Evolutionary conservation across 2,329 filamentous ascomycete genomes (phyloP).

Genomic region (Amauroascus verrucosus): DNA sequence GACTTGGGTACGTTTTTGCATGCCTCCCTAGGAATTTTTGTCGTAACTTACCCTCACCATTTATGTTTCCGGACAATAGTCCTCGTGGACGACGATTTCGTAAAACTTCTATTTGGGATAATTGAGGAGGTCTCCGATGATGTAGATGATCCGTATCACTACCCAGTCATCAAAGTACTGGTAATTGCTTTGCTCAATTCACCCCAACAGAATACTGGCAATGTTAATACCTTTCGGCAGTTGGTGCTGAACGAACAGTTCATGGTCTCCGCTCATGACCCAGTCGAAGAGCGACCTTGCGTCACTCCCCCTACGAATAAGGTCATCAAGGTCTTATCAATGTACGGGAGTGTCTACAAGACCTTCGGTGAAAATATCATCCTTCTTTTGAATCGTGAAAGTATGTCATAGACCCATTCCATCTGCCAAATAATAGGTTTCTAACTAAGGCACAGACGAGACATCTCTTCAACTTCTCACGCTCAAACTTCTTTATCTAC

Average conservation of each 20-base stretch:
- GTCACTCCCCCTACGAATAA: conserved; percentile 66
- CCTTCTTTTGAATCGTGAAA: conserved; percentile 84
- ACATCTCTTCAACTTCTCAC: conserved; percentile 93
- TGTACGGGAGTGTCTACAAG: conserved; percentile 69
- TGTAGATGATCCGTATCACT: conserved; percentile 85
- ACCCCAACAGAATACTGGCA: not conserved
- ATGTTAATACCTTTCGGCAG: conserved; percentile 37
- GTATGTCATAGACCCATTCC: conserved; percentile 24
- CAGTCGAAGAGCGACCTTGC: conserved; percentile 27
- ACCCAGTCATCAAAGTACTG: conserved; percentile 83
- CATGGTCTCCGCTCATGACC: conserved; percentile 64
- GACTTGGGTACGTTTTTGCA: conserved; percentile 56
- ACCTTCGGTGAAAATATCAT: conserved; percentile 98
- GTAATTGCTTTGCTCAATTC: conserved; percentile 42
- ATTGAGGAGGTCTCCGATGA: conserved; percentile 84
- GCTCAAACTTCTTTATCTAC: conserved; percentile 83
- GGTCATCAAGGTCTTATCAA: conserved; percentile 80
- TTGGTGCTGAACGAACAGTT: conserved; percentile 97
- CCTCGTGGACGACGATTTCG: conserved; percentile 61
- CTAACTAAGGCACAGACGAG: conserved; percentile 45
- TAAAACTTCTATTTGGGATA: conserved; percentile 71
- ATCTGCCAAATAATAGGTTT: not conserved
- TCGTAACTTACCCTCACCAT: not conserved
- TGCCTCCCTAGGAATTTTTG: not conserved
- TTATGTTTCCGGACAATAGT: not conserved